Conservation (phyloP, 306 rosid species). For the Cucumis melo region DNA sequence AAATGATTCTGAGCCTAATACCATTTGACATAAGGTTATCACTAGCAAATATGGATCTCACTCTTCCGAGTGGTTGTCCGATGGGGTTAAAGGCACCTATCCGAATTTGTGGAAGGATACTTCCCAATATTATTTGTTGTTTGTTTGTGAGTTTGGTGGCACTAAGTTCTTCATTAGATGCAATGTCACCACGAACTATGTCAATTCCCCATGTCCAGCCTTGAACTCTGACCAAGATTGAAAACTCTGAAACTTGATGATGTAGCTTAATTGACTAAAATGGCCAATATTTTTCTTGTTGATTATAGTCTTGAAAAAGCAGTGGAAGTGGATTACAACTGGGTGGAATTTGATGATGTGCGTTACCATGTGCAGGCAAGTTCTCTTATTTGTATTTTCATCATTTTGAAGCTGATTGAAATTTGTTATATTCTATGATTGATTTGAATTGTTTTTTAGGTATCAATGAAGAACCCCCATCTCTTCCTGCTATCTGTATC, state of each 20-base stretch:
- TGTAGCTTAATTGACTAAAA: neutral
- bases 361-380: conserved; percentile 87
- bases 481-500: conserved; percentile 61
- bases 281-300: conserved; percentile 1
- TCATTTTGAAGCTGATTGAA: neutral
- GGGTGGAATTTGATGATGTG: conserved; percentile 93
- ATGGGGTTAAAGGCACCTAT: no score
- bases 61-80: no score
- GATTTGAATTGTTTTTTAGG: conserved; percentile 28
- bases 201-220: neutral
- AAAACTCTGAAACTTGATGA: neutral
- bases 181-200: neutral
- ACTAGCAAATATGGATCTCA: no score
- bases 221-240: neutral
- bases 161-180: neutral
- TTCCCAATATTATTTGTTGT: neutral
- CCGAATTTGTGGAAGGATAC: no score
- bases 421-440: conserved; percentile 8
- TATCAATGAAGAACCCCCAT: conserved; percentile 64
- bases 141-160: neutral
- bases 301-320: conserved; percentile 66
- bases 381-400: neutral
- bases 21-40: no score
- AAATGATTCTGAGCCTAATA: no score
- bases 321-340: conserved; percentile 73